Conservation (phyloP, 2,329 filamentous ascomycete genomes). For the Cladophialophora bantiana region DNA sequence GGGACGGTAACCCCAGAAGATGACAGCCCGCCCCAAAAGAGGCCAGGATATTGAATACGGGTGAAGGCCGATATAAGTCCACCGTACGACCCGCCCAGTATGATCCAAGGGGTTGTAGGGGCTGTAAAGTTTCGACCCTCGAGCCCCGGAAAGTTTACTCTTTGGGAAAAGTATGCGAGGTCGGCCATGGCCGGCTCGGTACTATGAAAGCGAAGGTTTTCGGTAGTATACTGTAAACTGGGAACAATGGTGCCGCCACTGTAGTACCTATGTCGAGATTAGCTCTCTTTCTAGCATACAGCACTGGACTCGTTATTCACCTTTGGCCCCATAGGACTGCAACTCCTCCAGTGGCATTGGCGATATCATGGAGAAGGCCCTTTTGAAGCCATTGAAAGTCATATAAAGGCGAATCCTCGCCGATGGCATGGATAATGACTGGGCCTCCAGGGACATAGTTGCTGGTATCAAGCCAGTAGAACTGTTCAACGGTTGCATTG, state of each 20-base stretch:
- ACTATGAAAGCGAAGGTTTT: constrained; percentile 79
- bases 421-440: constrained; percentile 76
- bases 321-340: constrained; percentile 79
- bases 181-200: constrained; percentile 85
- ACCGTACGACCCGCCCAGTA: constrained; percentile 84
- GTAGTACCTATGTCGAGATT: constrained; percentile 80
- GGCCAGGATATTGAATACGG: constrained; percentile 77
- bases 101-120: constrained; percentile 71
- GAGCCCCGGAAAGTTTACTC: constrained; percentile 73
- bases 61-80: constrained; percentile 79
- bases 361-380: constrained; percentile 75
- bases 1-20: constrained; percentile 80
- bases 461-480: constrained; percentile 81
- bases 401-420: constrained; percentile 66
- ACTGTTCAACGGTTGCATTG: constrained; percentile 59
- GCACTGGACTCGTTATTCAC: background rate
- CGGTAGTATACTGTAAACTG: constrained; percentile 66
- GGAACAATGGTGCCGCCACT: constrained; percentile 66
- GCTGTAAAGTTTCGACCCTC: constrained; percentile 72
- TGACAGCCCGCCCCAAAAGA: constrained; percentile 79
- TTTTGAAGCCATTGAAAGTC: constrained; percentile 78
- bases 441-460: constrained; percentile 80
- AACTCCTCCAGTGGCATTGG: constrained; percentile 73
- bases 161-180: constrained; percentile 77
- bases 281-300: constrained; percentile 58